Percentiles rank a stretch among this genome's conserved stretches.
Conservation (phyloP, 1,284 basidiomycete genomes). For the Pterulicium gracile region DNA sequence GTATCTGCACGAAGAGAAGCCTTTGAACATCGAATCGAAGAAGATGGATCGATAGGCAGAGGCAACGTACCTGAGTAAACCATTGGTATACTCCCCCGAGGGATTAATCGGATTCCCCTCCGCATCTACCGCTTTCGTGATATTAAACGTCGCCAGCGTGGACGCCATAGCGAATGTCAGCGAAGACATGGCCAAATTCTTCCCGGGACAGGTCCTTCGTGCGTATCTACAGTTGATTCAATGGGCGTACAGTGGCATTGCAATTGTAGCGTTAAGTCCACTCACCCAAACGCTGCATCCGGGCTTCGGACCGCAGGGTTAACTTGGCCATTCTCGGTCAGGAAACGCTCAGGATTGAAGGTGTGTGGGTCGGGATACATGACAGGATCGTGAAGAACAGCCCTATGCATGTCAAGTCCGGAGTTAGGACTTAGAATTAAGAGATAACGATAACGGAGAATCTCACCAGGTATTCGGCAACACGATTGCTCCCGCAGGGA, state of each 20-base stretch:
- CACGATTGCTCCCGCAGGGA: not conserved
- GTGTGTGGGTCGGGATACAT: constrained; percentile 6
- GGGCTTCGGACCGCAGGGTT: not conserved
- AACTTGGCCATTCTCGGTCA: constrained; percentile 1
- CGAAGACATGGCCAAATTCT: not conserved
- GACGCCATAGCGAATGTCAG: not conserved
- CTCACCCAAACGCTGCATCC: constrained; percentile 1
- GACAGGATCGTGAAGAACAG: constrained; percentile 2
- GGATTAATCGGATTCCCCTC: not conserved
- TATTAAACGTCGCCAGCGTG: not conserved
- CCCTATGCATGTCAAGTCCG: not conserved
- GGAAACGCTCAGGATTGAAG: constrained; percentile 7
- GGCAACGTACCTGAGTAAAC: not conserved
- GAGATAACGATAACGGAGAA: not conserved
- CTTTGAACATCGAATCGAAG: not conserved
- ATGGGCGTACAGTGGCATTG: too few relatives aligned
- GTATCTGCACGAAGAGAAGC: not conserved
- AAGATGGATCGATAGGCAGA: not conserved
- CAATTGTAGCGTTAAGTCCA: too few relatives aligned
- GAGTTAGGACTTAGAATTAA: not conserved
- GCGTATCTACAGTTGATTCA: too few relatives aligned
- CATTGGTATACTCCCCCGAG: not conserved
- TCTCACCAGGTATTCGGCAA: not conserved
- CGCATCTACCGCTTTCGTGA: not conserved
- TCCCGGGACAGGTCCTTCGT: not conserved